Evolutionary conservation across 768 basidiomycete genomes (phyloP).

Genomic region (Kwoniella botswanensis): DNA sequence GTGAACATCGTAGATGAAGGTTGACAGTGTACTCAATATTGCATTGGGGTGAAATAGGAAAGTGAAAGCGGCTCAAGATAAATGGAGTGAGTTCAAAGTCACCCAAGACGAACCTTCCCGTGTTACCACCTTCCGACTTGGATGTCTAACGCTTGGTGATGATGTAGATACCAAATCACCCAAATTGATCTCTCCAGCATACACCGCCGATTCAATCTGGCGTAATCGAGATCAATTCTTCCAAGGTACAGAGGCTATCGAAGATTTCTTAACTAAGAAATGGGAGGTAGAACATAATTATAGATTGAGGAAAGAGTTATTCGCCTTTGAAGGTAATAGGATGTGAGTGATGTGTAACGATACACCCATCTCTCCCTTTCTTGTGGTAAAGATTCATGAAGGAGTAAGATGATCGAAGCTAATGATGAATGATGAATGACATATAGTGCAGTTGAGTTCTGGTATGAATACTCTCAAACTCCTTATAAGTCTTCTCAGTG

Average conservation of each 20-base stretch:
- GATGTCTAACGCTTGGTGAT: neutral
- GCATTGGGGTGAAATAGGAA: slow-evolving; percentile 49
- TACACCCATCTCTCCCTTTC: no score
- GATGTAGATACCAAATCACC: slow-evolving; percentile 41
- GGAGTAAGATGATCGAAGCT: neutral
- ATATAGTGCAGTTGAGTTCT: slow-evolving; percentile 60
- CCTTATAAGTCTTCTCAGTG: slow-evolving; percentile 35
- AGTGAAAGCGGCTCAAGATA: slow-evolving; percentile 64
- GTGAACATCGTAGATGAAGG: no score
- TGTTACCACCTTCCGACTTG: neutral
- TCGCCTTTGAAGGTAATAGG: slow-evolving; percentile 65
- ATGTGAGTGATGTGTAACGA: slow-evolving; percentile 53
- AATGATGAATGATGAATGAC: neutral
- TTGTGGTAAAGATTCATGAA: no score
- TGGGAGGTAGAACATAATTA: slow-evolving; percentile 66
- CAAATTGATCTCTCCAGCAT: slow-evolving; percentile 61
- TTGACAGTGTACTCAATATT: neutral
- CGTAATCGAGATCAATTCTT: slow-evolving; percentile 66
- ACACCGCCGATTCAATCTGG: slow-evolving; percentile 66
- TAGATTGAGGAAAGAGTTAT: slow-evolving; percentile 64
- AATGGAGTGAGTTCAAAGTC: slow-evolving; percentile 60
- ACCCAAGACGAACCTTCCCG: neutral
- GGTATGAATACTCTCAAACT: slow-evolving; percentile 62
- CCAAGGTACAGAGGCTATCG: slow-evolving; percentile 61
- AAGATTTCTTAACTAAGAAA: slow-evolving; percentile 63